These are phyloP conservation scores for Mycena olivaceomarginata DNA, from an alignment of 768 basidiomycete genomes.

Conservation along the genomic window DNA sequence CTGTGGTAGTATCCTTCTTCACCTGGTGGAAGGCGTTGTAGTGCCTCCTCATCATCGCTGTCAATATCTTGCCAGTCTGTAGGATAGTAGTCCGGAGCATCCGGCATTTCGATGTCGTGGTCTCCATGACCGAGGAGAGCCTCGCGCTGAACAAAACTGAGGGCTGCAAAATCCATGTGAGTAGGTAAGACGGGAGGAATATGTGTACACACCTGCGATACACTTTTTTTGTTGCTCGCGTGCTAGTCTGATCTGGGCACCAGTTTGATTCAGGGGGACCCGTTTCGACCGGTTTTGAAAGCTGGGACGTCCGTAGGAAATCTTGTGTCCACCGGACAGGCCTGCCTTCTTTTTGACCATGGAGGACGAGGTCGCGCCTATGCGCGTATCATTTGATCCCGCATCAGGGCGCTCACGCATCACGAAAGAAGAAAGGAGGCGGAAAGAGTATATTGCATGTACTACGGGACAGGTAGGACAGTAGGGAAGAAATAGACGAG, in stretches of 20 bases:
- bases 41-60: slow-evolving; percentile 12
- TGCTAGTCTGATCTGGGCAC: background rate
- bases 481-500: no score
- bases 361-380: background rate
- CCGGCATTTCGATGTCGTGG: slow-evolving; percentile 24
- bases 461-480: no score
- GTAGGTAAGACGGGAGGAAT: background rate
- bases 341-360: background rate
- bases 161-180: background rate
- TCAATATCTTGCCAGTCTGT: slow-evolving; percentile 1
- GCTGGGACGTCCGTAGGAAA: slow-evolving; percentile 17
- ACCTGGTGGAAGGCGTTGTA: slow-evolving; percentile 14
- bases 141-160: slow-evolving; percentile 20
- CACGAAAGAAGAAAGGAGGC: no score
- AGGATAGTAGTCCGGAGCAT: background rate
- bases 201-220: background rate
- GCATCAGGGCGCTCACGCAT: background rate
- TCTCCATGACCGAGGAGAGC: slow-evolving; percentile 9
- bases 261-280: slow-evolving; percentile 2
- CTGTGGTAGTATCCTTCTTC: slow-evolving; percentile 31
- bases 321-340: slow-evolving; percentile 1
- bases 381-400: background rate
- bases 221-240: background rate
- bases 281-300: background rate
- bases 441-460: no score